phyloP scores from a whole-genome alignment of 2,329 filamentous ascomycete species.

The Pseudocercospora eumusae region DNA sequence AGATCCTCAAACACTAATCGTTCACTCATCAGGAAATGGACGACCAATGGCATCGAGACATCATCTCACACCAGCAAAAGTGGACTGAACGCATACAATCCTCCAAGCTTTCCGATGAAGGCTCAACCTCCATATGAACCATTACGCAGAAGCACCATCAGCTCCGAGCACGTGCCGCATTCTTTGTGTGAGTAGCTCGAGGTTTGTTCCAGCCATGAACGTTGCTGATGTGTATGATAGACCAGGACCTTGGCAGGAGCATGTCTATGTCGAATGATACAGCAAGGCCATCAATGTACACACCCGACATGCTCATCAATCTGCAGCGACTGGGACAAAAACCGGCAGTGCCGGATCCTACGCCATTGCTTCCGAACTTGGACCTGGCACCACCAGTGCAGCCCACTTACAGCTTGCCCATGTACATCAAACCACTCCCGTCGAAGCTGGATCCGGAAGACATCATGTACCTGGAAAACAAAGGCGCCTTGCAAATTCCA shows the following conservation, averaged over 20 bases:
- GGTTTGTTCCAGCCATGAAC: slow-evolving; percentile 1
- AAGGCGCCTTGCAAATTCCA: slow-evolving; percentile 81
- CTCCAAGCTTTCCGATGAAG: slow-evolving; percentile 35
- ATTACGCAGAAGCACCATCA: slow-evolving; percentile 26
- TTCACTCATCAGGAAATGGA: slow-evolving; percentile 39
- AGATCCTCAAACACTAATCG: not conserved
- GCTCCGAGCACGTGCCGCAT: slow-evolving; percentile 59
- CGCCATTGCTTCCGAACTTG: slow-evolving; percentile 31
- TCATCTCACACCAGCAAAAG: slow-evolving; percentile 27
- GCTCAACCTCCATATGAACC: slow-evolving; percentile 39
- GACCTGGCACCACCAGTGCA: slow-evolving; percentile 29
- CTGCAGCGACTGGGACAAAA: slow-evolving; percentile 35
- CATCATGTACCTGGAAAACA: slow-evolving; percentile 76
- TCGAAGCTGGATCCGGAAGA: slow-evolving; percentile 76
- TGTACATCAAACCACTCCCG: slow-evolving; percentile 80
- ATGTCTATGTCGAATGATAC: slow-evolving; percentile 26
- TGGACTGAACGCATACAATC: slow-evolving; percentile 25
- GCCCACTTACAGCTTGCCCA: slow-evolving; percentile 51
- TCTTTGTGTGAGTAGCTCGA: slow-evolving; percentile 58
- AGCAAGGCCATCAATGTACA: slow-evolving; percentile 31
- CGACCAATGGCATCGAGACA: slow-evolving; percentile 31
- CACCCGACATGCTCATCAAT: slow-evolving; percentile 37
- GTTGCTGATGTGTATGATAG: slow-evolving; percentile 24
- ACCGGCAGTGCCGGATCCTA: slow-evolving; percentile 29
- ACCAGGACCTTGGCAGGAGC: slow-evolving; percentile 36